Evolutionary conservation across 2,329 filamentous ascomycete species (phyloP), one percentile per base, ranked within the genome.

Genomic region (Daldinia sp.): DNA sequence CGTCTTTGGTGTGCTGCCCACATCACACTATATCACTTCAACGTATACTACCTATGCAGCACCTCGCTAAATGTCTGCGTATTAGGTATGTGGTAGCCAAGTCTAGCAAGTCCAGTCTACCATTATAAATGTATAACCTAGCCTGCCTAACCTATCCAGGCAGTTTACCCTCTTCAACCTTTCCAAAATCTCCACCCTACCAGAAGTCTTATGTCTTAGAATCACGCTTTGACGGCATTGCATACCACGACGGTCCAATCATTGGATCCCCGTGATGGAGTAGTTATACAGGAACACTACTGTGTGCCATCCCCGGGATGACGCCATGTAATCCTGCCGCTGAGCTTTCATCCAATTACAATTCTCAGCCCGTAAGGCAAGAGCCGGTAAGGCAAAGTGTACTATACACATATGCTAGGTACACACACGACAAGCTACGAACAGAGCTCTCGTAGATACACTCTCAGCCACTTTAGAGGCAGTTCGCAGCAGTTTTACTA

Each of bases 321-420:
- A 65, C 67, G 66, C 67, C 58, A 69, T 71, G 54, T 54, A 60
- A 67, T 67, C 67, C 61, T 67, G 15, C 65, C 35, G 39, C 57
- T 54, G 60, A 63, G 55, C 39, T 63, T 58, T 9, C 20, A 35
- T 18, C 57, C 66, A 71, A 67, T 65, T 26, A 30, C 28, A 20
- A 59, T 46, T 44, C 33, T 56, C 7, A 57, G 5, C 5, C 39
- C 51, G 6, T n/a, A 41, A 55, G 54, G 55, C 39, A 66, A 35
- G 51, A 56, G 42, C 26, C 46, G 35, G 33, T n/a, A 18, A 23
- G 51, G 33, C 51, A 39, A 55, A 55, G 33, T 55, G 18, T 9
- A 3, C 20, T 37, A 35, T 10, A 13, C 28, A 46, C 30, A 33
- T 4, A 6, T 4, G 30, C 7, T 7, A 30, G 4, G 7, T 30